These are phyloP conservation scores for Solanum hybrid DNA, from an alignment of 305 asterid genomes.

Conservation along the genomic window DNA sequence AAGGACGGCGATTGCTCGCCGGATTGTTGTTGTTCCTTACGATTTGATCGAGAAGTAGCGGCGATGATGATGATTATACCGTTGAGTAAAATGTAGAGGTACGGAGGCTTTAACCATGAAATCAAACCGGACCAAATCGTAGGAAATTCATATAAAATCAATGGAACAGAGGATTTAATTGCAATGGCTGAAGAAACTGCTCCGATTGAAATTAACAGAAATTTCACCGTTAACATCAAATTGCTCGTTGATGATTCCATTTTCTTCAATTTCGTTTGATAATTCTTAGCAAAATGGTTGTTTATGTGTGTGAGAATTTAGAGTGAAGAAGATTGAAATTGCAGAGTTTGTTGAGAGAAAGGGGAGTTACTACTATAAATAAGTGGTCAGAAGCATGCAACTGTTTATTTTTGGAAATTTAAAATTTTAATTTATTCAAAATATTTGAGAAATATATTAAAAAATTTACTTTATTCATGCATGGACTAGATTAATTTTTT, in stretches of 20 bases:
- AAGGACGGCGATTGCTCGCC: background rate
- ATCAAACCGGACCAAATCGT: background rate
- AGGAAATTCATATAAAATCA: background rate
- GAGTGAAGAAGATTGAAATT: background rate
- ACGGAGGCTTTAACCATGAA: conserved; percentile 12
- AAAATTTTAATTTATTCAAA: no score
- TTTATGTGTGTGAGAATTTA: background rate
- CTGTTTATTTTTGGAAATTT: background rate
- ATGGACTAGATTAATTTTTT: no score
- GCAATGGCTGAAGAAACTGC: background rate
- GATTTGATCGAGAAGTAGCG: conserved; percentile 5
- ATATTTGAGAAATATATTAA: no score
- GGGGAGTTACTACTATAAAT: background rate
- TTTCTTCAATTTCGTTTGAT: background rate
- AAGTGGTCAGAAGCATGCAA: background rate
- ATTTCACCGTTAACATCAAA: background rate
- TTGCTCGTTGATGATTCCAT: background rate
- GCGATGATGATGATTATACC: conserved; percentile 12
- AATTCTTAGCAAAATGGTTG: background rate
- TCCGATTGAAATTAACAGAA: background rate
- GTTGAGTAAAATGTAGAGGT: conserved; percentile 8
- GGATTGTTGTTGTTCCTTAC: background rate
- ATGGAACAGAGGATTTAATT: background rate
- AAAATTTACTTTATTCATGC: background rate
- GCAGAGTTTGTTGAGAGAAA: background rate